Base-by-base conservation (phyloP, 2,329 filamentous ascomycete genomes). In the Neopestalotiopsis sp. region DNA sequence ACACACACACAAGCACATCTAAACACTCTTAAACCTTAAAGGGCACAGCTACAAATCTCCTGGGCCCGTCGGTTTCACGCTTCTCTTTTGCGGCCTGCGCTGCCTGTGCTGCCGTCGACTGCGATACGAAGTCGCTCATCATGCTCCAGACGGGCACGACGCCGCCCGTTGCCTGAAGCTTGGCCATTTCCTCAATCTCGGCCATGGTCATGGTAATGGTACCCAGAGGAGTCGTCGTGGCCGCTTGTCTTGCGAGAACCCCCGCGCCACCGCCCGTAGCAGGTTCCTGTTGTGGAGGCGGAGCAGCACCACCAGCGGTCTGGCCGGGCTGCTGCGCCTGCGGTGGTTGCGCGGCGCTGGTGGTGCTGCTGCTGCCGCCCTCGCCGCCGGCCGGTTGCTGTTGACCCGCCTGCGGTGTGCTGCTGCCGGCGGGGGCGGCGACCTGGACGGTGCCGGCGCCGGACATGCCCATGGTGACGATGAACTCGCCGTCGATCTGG, bases 401-500 rank as follows among this genome's bases (percentile, higher is more conserved):
- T 28, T 64, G 38, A 17, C 30, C 59, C 13, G 28, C 59, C 42
- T 64, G 61, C 7, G 30, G 24, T 45, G 38, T 20, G 10, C 40
- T 45, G 38, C 65, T 56, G 4, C 34, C 38, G 32, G 65, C 34
- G 6, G 53, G 53, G 3, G 65, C 53, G 7, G 34, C 30, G 34
- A 67, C 65, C 38, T 67, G 65, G 20, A 67, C 34, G 12, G 53
- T 59, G 10, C 65, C 65, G 30, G 65, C 17, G 10, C 65, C 68
- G 63, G 69, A 67, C 17, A 73, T 69, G 49, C 69, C 66, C 72
- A 73, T 73, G 17, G 71, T 73, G 17, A 73, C 61, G 7, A 73
- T 73, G 58, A 73, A 73, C 63, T 73, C 72, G 63, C 72, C 72
- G 45, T 73, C 72, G 12, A 73, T 70, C 59, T 72, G 69, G 57